Conservation (phyloP, 2,329 filamentous ascomycete genomes). For the Stachybotrys elegans region DNA sequence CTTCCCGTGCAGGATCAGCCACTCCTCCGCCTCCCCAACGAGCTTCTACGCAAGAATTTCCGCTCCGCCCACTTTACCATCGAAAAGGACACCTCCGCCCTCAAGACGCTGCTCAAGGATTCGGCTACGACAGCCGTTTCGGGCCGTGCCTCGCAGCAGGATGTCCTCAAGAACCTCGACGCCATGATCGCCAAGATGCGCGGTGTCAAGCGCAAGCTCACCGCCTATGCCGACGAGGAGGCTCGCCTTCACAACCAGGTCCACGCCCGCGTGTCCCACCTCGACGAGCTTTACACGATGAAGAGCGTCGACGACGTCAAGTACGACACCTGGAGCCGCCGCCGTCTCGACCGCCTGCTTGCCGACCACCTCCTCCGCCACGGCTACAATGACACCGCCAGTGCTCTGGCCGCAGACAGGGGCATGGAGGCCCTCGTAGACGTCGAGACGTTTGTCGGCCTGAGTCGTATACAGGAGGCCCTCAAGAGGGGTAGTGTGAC, state of each 20-base stretch:
- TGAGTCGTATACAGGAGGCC: conserved; percentile 71
- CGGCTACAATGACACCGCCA: conserved; percentile 75
- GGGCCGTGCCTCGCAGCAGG: conserved; percentile 56
- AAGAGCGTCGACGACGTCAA: conserved; percentile 82
- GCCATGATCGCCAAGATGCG: conserved; percentile 81
- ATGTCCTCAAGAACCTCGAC: conserved; percentile 78
- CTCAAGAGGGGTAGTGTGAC: conserved; percentile 65
- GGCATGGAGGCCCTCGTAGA: conserved; percentile 79
- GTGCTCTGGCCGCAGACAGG: conserved; percentile 68
- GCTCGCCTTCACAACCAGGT: conserved; percentile 68
- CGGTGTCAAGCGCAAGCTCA: conserved; percentile 82
- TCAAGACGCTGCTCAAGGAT: conserved; percentile 58
- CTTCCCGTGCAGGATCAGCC: conserved; percentile 69
- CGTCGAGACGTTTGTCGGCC: conserved; percentile 79
- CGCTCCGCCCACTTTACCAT: conserved; percentile 75
- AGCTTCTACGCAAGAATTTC: conserved; percentile 91
- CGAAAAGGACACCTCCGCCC: conserved; percentile 62
- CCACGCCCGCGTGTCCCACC: conserved; percentile 70
- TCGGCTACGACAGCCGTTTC: conserved; percentile 63
- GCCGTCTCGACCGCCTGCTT: conserved; percentile 74
- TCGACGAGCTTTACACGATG: conserved; percentile 76
- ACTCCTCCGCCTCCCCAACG: conserved; percentile 85
- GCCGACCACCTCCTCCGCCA: conserved; percentile 89
- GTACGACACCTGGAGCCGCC: conserved; percentile 86
- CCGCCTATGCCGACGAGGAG: conserved; percentile 73